Base-by-base conservation (phyloP, 2,329 filamentous ascomycete species). In the Alternaria sp. region DNA sequence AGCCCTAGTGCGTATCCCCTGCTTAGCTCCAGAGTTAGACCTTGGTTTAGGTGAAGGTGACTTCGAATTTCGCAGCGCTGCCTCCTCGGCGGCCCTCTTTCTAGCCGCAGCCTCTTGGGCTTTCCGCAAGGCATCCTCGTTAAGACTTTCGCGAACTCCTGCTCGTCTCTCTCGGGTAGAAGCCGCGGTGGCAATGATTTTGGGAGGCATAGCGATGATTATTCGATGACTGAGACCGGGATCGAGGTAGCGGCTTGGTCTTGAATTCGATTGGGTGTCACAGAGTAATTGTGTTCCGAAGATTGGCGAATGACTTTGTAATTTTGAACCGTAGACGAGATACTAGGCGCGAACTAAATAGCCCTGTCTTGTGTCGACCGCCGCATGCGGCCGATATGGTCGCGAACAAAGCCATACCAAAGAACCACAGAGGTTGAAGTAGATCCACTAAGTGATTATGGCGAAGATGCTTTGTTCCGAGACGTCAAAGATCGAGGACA, bases 401-500 rank as follows among this genome's bases (percentile, higher is more conserved):
- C 46, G n/a, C n/a, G 43, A 57, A 64, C 61, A 64, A 64, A 59
- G 58, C 43, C 40, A 57, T 15, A 17, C 30, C 32, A 51, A 54
- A 56, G 44, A 28, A 47, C 17, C 55, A 23, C 28, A 15, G 30
- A 51, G 19, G 12, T 55, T 32, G 30, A 23, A 46, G 32, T n/a
- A 51, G 3, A 40, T 19, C 9, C 23, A 47, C 45, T 40, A 49
- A 36, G 44, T 61, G 43, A 54, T 21, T 19, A 15, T 19, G 11
- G 6, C 43, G 32, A 51, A n/a, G 32, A 13, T 23, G 30, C 57
- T 64, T 66, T 64, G 46, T 59, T 45, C 23, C 7, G 17, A n/a
- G n/a, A 28, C 12, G 30, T 45, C n/a, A 13, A 28, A 44, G 21
- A 10, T 52, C 26, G 21, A 51, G 32, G 17, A 12, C 21, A 45